A percentile compares a stretch with the other conserved stretches of the same genome.
Evolutionary conservation across 2,329 filamentous ascomycete genomes (phyloP).

Genomic region (Coccinonectria pachysandricola): DNA sequence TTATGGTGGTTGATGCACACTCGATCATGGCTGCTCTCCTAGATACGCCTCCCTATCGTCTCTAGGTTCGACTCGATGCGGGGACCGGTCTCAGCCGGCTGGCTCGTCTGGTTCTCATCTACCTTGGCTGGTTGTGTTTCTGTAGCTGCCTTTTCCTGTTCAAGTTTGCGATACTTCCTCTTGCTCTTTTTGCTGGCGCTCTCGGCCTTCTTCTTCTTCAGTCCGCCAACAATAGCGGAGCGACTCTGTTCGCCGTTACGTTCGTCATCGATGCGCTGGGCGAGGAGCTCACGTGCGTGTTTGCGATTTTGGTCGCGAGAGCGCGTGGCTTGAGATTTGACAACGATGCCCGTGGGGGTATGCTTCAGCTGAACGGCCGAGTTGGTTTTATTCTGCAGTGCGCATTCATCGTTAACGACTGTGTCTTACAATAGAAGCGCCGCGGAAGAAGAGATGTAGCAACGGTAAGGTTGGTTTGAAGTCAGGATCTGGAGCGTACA

Average conservation of each 20-base stretch:
- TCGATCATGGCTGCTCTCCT: no score
- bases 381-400: slow-evolving; percentile 94
- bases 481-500: slow-evolving; percentile 32
- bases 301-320: slow-evolving; percentile 80
- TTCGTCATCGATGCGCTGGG: slow-evolving; percentile 62
- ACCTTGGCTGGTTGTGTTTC: no score
- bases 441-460: no score
- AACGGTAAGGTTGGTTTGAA: neutral
- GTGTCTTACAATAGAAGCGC: no score
- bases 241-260: slow-evolving; percentile 62
- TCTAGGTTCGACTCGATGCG: no score
- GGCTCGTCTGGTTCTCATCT: neutral
- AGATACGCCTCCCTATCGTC: no score
- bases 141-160: slow-evolving; percentile 32
- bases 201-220: slow-evolving; percentile 58
- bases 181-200: slow-evolving; percentile 74
- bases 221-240: slow-evolving; percentile 50
- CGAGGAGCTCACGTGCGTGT: slow-evolving; percentile 68
- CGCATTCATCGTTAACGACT: no score
- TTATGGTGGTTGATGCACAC: no score
- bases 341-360: slow-evolving; percentile 77
- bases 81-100: neutral
- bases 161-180: slow-evolving; percentile 63
- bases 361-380: slow-evolving; percentile 92
- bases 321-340: slow-evolving; percentile 89